Base-by-base conservation (phyloP, 139 green algal species). In the Cymbomonas tetramitiformis region DNA sequence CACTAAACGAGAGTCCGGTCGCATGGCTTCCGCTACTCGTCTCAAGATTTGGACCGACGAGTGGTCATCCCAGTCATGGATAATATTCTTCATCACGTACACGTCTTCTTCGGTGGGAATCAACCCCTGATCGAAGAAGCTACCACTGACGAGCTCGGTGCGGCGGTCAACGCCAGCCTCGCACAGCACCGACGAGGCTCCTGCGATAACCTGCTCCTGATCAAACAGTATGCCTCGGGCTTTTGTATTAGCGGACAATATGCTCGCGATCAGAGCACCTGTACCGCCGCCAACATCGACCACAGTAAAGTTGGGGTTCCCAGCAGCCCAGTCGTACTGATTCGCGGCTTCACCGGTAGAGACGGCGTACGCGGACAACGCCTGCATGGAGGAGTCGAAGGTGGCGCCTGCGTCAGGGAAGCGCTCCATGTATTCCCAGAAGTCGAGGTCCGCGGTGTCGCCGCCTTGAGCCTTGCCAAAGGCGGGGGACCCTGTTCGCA, bases 31-130 rank as follows among this genome's bases (percentile, higher is more conserved):
- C 15, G 21, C 26, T 18, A 49, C 54, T 15, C 46, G 44, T 5
- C 26, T 4, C 6, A 65, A 52, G 34, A 65, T 65, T 18, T 12
- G 4, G 24, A 4, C 33, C 3, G n/a, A 64, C n/a, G 43, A 4
- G 5, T 19, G 5, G 34, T 65, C 58, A 25, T 56, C 51, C 58
- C 58, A 65, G 23, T 65, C 58, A 30, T 65, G 58, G 7, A 65
- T 15, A 24, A 65, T 65, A 30, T 65, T 26, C 50, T 65, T 65
- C 48, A 65, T 46, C 43, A 64, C 53, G 10, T 62, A 62, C 24
- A 56, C 53, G 12, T 62, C 53, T 57, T 8, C 46, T 7, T 39
- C 53, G 36, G 36, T 15, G 36, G 36, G 36, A 15, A 43, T 43
- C 12, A 21, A 12, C 36, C 36, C 36, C 36, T 12, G 36, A 15